Percentiles rank a stretch among this genome's conserved stretches.
phyloP scores from a whole-genome alignment of 495 filamentous ascomycete species.

The Hyphodiscus hymeniophilus region DNA sequence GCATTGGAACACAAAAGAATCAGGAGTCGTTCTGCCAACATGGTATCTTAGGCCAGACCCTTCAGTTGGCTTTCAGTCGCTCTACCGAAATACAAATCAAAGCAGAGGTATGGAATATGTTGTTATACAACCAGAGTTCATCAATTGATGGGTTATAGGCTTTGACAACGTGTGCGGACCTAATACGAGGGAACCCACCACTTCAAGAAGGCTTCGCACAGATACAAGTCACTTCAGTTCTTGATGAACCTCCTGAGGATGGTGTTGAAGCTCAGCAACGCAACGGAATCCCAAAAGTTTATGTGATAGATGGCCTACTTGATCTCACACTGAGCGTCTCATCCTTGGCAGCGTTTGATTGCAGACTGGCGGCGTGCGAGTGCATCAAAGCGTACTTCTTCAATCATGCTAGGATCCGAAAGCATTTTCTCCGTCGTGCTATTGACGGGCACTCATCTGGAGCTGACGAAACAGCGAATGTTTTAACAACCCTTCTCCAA shows the following conservation, averaged over 20 bases:
- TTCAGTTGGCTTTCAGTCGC: slow-evolving; percentile 78
- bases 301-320: slow-evolving; percentile 90
- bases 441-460: slow-evolving; percentile 80
- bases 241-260: slow-evolving; percentile 33
- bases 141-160: slow-evolving; percentile 41
- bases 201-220: slow-evolving; percentile 87
- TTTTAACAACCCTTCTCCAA: slow-evolving; percentile 69
- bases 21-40: slow-evolving; percentile 79
- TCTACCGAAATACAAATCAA: slow-evolving; percentile 67
- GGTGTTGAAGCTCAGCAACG: slow-evolving; percentile 35
- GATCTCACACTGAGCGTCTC: slow-evolving; percentile 70
- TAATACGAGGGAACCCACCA: slow-evolving; percentile 71
- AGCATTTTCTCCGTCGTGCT: slow-evolving; percentile 79
- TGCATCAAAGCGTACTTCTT: slow-evolving; percentile 90
- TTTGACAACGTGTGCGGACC: slow-evolving; percentile 74
- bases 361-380: slow-evolving; percentile 75
- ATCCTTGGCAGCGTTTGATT: slow-evolving; percentile 60
- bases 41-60: slow-evolving; percentile 70
- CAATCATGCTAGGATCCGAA: slow-evolving; percentile 66
- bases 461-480: slow-evolving; percentile 81
- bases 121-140: neutral
- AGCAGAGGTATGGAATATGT: slow-evolving; percentile 53
- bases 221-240: slow-evolving; percentile 56
- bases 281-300: slow-evolving; percentile 54
- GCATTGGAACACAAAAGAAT: slow-evolving; percentile 71